A percentile compares a stretch with the other conserved stretches of the same genome.
These are phyloP conservation scores for Vanrija pseudolonga DNA, from an alignment of 1,284 basidiomycete species.

Conservation along the genomic window DNA sequence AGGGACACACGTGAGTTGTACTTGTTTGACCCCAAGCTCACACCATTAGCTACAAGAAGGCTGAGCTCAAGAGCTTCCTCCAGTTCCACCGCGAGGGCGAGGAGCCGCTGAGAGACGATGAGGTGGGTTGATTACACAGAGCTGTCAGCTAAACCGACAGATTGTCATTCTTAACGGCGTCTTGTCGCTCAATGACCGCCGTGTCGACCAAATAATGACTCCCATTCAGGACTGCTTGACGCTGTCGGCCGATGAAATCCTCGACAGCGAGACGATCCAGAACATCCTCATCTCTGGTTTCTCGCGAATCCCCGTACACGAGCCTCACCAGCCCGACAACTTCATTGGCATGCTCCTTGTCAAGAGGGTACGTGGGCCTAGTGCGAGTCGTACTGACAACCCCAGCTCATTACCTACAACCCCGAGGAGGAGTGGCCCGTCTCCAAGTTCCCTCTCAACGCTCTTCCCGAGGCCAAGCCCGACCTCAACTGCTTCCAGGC, in stretches of 20 bases:
- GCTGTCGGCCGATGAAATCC: slow-evolving; percentile 63
- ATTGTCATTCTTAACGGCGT: slow-evolving; percentile 85
- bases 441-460: slow-evolving; percentile 66
- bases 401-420: slow-evolving; percentile 87
- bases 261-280: slow-evolving; percentile 76
- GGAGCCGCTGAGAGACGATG: slow-evolving; percentile 82
- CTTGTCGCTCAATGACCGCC: slow-evolving; percentile 77
- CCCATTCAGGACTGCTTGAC: slow-evolving; percentile 59
- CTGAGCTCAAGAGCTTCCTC: slow-evolving; percentile 83
- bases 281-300: slow-evolving; percentile 75
- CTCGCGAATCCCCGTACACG: slow-evolving; percentile 88
- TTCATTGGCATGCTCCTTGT: slow-evolving; percentile 85
- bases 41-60: slow-evolving; percentile 77
- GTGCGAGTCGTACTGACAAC: background rate
- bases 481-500: slow-evolving; percentile 72
- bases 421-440: slow-evolving; percentile 74
- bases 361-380: slow-evolving; percentile 60
- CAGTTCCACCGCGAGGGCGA: slow-evolving; percentile 80
- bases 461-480: slow-evolving; percentile 86
- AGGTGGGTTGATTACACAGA: slow-evolving; percentile 21
- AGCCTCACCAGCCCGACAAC: slow-evolving; percentile 65
- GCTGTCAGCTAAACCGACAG: slow-evolving; percentile 47
- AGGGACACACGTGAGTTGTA: slow-evolving; percentile 52
- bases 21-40: background rate
- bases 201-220: slow-evolving; percentile 81